Evolutionary conservation across 768 basidiomycete species (phyloP).

Genomic region (Panaeolus papilionaceus): DNA sequence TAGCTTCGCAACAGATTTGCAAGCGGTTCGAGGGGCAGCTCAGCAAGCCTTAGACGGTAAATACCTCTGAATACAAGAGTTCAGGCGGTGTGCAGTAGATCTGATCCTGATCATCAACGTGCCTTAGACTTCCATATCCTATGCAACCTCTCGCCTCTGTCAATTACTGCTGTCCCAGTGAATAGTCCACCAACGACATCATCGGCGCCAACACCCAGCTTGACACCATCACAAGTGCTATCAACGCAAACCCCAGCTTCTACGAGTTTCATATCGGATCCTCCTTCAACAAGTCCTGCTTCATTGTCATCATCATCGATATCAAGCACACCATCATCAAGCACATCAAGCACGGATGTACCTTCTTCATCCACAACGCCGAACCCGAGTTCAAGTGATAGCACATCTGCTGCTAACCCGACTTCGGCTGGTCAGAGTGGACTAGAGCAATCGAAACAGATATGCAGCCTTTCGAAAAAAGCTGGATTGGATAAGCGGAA

Average conservation of each 20-base stretch:
- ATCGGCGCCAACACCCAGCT: not conserved
- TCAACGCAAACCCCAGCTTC: not conserved
- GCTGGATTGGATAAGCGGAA: not conserved
- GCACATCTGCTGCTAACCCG: not conserved
- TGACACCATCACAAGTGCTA: slow-evolving; percentile 5
- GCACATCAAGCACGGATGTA: not conserved
- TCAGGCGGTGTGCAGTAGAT: not conserved
- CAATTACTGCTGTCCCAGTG: not conserved
- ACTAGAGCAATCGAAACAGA: slow-evolving; percentile 4
- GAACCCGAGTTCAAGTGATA: not conserved
- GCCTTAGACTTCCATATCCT: not conserved
- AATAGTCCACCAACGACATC: slow-evolving; percentile 1
- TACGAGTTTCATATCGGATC: not conserved
- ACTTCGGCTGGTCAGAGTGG: not conserved
- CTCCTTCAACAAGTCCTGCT: not conserved
- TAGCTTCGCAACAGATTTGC: slow-evolving; percentile 9
- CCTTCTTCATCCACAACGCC: not conserved
- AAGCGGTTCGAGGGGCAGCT: not conserved
- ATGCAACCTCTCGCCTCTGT: not conserved
- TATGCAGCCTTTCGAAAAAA: slow-evolving; percentile 1
- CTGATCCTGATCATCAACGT: not conserved
- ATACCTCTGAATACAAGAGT: not conserved
- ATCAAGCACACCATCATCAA: not conserved
- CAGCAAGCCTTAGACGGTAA: not conserved
- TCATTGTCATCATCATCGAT: not conserved